A percentile compares a stretch with the other conserved stretches of the same genome.
phyloP scores from a whole-genome alignment of 768 basidiomycete genomes.

The Asterophora lycoperdoides region DNA sequence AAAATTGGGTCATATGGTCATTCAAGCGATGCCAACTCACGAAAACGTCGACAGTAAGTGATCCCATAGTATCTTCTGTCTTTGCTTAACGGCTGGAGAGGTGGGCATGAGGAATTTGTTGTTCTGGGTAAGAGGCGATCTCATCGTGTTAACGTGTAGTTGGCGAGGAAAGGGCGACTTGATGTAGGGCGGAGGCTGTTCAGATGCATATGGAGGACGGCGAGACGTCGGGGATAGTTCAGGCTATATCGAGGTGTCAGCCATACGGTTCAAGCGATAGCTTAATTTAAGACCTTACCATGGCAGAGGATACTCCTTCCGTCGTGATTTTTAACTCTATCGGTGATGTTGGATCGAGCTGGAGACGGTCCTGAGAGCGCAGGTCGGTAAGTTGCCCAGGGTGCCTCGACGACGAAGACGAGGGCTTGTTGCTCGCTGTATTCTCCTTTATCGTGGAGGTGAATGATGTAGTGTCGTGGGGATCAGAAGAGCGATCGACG shows the following conservation, averaged over 20 bases:
- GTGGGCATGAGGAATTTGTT: conserved; percentile 32
- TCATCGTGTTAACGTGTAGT: conserved; percentile 34
- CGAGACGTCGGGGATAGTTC: conserved; percentile 29
- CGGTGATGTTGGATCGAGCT: conserved; percentile 15
- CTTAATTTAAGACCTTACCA: conserved; percentile 21
- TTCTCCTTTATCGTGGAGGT: conserved; percentile 37
- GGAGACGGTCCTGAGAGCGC: conserved; percentile 12
- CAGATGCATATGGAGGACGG: conserved; percentile 32
- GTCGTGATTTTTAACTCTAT: conserved; percentile 28
- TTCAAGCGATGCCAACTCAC: conserved; percentile 23
- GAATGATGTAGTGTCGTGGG: conserved; percentile 28
- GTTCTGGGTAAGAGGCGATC: conserved; percentile 27
- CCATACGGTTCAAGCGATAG: not conserved
- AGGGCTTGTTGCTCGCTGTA: conserved; percentile 27
- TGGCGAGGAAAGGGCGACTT: conserved; percentile 36
- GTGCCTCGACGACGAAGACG: conserved; percentile 21
- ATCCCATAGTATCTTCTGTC: conserved; percentile 42
- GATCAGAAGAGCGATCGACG: conserved; percentile 26
- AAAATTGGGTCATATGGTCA: not conserved
- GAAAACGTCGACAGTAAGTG: conserved; percentile 33
- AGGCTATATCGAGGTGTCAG: conserved; percentile 19
- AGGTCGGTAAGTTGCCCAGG: conserved; percentile 21
- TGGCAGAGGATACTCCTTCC: conserved; percentile 20
- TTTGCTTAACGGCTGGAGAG: conserved; percentile 29
- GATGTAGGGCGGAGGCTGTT: conserved; percentile 28